These are phyloP conservation scores for Glebionis coronaria DNA, from an alignment of 129 eudicot genomes.

Conservation along the genomic window DNA sequence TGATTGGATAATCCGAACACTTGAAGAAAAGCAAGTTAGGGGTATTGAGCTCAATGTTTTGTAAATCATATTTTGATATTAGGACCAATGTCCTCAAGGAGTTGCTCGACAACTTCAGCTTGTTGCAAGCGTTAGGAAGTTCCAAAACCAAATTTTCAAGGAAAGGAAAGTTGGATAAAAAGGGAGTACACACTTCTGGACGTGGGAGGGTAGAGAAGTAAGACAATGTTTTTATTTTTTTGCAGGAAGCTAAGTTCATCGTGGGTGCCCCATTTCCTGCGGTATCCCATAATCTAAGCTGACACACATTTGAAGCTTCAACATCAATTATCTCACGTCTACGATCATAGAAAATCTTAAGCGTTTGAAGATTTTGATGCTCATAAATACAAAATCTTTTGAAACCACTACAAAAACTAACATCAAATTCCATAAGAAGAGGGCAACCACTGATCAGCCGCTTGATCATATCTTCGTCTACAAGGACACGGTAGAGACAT, in stretches of 20 bases:
- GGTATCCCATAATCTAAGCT: no score
- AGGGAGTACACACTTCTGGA: background rate
- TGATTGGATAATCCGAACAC: no score
- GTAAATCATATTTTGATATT: background rate
- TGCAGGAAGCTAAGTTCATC: slow-evolving; percentile 5
- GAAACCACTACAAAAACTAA: background rate
- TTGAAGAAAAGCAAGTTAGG: background rate
- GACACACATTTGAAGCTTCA: no score
- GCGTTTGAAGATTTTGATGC: background rate
- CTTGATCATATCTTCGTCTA: background rate
- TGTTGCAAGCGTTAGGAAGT: background rate
- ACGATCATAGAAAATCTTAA: background rate
- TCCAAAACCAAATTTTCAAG: background rate
- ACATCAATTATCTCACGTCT: background rate
- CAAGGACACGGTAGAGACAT: background rate
- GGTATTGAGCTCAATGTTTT: background rate
- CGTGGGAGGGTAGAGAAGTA: background rate
- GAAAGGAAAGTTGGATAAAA: background rate
- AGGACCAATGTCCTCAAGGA: background rate
- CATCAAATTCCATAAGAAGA: background rate
- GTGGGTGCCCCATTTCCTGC: background rate
- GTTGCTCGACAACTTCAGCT: background rate
- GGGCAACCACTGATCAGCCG: background rate
- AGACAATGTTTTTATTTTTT: background rate
- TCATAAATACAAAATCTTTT: background rate